Evolutionary conservation across 176 grass and related monocot genomes (phyloP).

Genomic region (Juncus inflexus): DNA sequence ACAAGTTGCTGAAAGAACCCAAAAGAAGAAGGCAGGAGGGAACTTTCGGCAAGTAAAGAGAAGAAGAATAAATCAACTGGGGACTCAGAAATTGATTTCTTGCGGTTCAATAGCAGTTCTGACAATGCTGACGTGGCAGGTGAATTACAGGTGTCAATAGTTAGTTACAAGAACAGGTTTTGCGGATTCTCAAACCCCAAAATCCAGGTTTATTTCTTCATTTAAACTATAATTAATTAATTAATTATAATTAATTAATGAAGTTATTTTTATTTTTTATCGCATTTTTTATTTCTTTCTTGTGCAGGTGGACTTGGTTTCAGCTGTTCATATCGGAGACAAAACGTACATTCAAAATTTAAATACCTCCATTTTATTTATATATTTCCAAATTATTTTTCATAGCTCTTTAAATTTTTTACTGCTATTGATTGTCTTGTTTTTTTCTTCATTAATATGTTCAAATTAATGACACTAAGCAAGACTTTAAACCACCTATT

Average conservation of each 20-base stretch:
- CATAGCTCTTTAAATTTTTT: too few relatives aligned
- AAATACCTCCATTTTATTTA: neutral
- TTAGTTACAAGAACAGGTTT: constrained; percentile 60
- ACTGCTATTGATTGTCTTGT: too few relatives aligned
- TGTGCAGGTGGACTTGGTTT: constrained; percentile 82
- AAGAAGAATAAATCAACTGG: constrained; percentile 37
- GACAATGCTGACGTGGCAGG: constrained; percentile 17
- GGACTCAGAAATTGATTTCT: constrained; percentile 37
- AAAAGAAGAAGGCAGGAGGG: neutral
- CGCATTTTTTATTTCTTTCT: neutral
- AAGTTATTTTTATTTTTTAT: too few relatives aligned
- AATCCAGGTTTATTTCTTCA: constrained; percentile 32
- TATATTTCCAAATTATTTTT: too few relatives aligned
- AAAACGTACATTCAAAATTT: constrained; percentile 40
- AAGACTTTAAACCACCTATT: too few relatives aligned
- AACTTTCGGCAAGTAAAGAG: neutral
- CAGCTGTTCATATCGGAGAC: constrained; percentile 83
- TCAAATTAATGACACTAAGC: too few relatives aligned
- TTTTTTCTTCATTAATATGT: too few relatives aligned
- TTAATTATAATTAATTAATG: too few relatives aligned
- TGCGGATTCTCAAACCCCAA: constrained; percentile 55
- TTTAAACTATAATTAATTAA: neutral
- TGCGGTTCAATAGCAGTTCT: constrained; percentile 42
- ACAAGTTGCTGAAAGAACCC: too few relatives aligned
- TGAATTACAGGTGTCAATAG: constrained; percentile 79